Conservation (phyloP, 1,284 basidiomycete species). For the Tetrapyrgos nigripes region DNA sequence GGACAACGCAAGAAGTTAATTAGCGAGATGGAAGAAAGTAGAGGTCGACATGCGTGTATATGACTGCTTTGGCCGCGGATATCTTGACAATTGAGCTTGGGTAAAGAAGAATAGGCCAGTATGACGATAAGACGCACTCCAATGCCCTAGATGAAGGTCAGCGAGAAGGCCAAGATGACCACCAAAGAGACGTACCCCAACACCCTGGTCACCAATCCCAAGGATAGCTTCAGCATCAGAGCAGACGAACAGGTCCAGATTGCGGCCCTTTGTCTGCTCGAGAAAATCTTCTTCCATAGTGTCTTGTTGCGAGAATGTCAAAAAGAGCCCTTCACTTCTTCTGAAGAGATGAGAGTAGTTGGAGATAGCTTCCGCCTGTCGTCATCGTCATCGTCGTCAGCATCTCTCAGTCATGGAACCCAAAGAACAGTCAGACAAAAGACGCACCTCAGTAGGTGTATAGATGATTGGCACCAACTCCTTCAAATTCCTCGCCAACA, state of each 20-base stretch:
- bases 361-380: conserved; percentile 77
- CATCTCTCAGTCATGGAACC: too few relatives aligned
- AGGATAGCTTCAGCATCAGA: conserved; percentile 87
- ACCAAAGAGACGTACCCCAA: conserved; percentile 34
- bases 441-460: conserved; percentile 67
- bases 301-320: conserved; percentile 69
- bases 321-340: conserved; percentile 72
- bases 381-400: too few relatives aligned
- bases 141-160: conserved; percentile 53
- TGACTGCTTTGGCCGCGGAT: conserved; percentile 85
- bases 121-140: conserved; percentile 41
- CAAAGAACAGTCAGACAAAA: background rate
- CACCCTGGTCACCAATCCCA: conserved; percentile 81
- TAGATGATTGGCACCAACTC: conserved; percentile 83
- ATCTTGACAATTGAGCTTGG: conserved; percentile 68
- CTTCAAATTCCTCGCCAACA: conserved; percentile 66
- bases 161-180: background rate
- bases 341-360: conserved; percentile 85
- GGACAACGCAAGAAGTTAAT: background rate
- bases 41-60: conserved; percentile 69
- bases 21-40: background rate
- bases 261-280: conserved; percentile 63
- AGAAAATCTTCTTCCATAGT: conserved; percentile 80
- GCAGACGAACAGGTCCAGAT: conserved; percentile 79
- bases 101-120: too few relatives aligned